These are phyloP conservation scores for Tuber calosporum DNA, from an alignment of 495 filamentous ascomycete genomes.

Conservation along the genomic window DNA sequence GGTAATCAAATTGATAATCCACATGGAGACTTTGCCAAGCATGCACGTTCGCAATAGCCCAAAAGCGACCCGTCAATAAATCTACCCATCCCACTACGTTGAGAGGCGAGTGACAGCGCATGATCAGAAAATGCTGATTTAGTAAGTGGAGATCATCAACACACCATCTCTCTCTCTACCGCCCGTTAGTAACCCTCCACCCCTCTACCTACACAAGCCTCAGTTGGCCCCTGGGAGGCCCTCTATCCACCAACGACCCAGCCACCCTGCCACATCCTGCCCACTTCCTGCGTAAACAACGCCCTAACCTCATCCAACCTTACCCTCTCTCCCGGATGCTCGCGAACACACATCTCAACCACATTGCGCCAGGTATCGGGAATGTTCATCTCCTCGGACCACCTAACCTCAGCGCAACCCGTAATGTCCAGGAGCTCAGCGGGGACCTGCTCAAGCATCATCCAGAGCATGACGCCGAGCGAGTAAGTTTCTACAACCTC, in stretches of 20 bases:
- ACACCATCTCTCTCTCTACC: not conserved
- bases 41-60: not conserved
- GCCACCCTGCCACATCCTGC: conserved; percentile 27
- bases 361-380: conserved; percentile 17
- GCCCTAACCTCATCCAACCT: conserved; percentile 14
- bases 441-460: conserved; percentile 26
- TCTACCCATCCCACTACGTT: not conserved
- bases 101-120: not conserved
- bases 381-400: conserved; percentile 13
- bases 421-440: conserved; percentile 10
- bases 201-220: not conserved
- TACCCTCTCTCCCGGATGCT: conserved; percentile 20
- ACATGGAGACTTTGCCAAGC: not conserved
- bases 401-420: conserved; percentile 4
- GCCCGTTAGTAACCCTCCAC: not conserved
- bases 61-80: not conserved
- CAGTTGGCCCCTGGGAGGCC: not conserved
- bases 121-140: not conserved
- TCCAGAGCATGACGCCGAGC: conserved; percentile 33
- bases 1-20: no score
- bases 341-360: conserved; percentile 23
- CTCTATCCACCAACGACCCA: conserved; percentile 22
- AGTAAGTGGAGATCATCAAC: not conserved
- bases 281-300: conserved; percentile 21
- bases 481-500: conserved; percentile 33